Base-by-base conservation (phyloP, 305 asterid species). In the Rubia balearica region DNA sequence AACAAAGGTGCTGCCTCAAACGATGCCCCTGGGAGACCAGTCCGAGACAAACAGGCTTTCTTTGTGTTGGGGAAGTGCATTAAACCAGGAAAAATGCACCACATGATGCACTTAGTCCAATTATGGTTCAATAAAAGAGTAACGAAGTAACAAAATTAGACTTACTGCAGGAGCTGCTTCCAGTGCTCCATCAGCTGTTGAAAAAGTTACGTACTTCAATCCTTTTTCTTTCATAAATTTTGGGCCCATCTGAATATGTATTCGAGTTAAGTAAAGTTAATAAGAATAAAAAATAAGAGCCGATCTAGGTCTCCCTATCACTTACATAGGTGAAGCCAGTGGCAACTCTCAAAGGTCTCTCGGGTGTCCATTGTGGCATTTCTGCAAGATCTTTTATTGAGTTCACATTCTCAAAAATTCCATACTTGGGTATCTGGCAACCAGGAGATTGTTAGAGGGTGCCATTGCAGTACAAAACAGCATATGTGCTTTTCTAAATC, bases 131-230 rank as follows among this genome's bases (percentile, higher is more conserved):
- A 41, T 7, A 11, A 51, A 14, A 8, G 6, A 8, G 41, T 24
- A 9, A 66, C 22, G 40, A 8, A 61, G 14, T 42, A 70, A 46
- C 74, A 16, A 69, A 74, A 69, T 61, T 43, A 60, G 36, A 73
- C 91, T 81, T 75, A 91, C 98, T 24, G 99, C 96, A 62, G 98
- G 96, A 81, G 97, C 99, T 73, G 99, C 99, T 84, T 94, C 99
- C 69, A 94, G 83, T 76, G 98, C 98, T 64, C 98, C 98, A 80
- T 93, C 98, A 73, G 97, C 98, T 75, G 96, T 88, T 85, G 98
- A 94, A 81, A 94, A 94, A 7, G 81, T 78, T 70, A 87, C 97
- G 68, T 91, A 77, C 71, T 79, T 84, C 73, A 94, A 69, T 65
- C 98, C 97, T 70, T 86, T 88, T n/a, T 91, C 98, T 71, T 81